phyloP scores from a whole-genome alignment of 2,329 filamentous ascomycete genomes.

The Nemania diffusa region DNA sequence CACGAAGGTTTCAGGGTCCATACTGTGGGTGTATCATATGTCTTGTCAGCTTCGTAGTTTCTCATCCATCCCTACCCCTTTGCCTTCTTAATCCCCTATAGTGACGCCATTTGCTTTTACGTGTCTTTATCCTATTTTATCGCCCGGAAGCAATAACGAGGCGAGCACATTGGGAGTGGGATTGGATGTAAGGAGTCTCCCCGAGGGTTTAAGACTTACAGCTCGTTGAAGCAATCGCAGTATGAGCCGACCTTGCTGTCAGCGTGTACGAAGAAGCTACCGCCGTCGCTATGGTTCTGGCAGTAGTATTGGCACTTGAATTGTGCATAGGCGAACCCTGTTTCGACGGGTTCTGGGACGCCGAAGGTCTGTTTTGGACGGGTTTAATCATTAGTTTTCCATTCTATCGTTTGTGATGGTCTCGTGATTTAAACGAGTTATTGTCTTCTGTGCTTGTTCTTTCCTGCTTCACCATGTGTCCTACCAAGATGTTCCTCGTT shows the following conservation, averaged over 20 bases:
- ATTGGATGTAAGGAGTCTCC: neutral
- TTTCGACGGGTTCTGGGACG: constrained; percentile 42
- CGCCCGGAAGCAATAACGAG: neutral
- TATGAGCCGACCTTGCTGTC: constrained; percentile 35
- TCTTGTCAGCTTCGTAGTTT: neutral
- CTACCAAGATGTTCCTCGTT: neutral
- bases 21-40: constrained; percentile 26
- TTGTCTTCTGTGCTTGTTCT: neutral
- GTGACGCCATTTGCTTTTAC: neutral
- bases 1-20: constrained; percentile 44
- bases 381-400: neutral
- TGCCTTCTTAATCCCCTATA: too few relatives aligned
- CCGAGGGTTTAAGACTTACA: constrained; percentile 39
- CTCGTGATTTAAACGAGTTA: neutral
- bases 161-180: neutral
- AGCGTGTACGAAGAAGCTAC: constrained; percentile 46
- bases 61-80: neutral
- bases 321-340: constrained; percentile 49
- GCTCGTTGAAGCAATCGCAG: constrained; percentile 46
- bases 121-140: neutral
- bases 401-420: neutral
- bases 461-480: neutral
- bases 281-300: constrained; percentile 38
- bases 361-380: constrained; percentile 45
- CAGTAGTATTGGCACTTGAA: constrained; percentile 52